Evolutionary conservation across 2,329 filamentous ascomycete genomes (phyloP), one percentile per base, ranked within the genome.

Genomic region (Acrocalymma vagum): DNA sequence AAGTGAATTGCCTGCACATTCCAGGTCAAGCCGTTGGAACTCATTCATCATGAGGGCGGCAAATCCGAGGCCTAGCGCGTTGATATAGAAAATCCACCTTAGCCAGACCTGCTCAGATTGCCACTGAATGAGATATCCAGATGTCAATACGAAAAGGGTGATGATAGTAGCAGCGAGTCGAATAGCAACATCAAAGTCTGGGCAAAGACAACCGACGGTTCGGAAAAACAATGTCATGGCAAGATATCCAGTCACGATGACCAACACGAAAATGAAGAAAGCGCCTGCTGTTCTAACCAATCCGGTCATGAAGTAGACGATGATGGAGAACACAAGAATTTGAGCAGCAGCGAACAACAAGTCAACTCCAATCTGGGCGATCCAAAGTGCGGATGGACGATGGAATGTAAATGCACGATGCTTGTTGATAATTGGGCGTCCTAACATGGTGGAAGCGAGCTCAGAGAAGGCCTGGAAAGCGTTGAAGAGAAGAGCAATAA

Each of bases 391-490:
- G 0, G 87, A 90, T 0, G 90, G 90, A 22, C 88, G 79, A 64
- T 94, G 87, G 62, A 95, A 93, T 0, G 89, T 87, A 55, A 90
- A 95, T 0, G 87, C 85, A 42, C 86, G 84, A 68, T 95, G 90
- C 65, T 94, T 95, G 65, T 91, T 90, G 45, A 95, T 80, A 24
- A 95, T 87, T 0, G 85, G 79, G 7, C 90, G 80, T 1, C 86
- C 88, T 11, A 85, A 72, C 87, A 94, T 93, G 2, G 86, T 87
- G 9, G 80, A 78, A 0, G 80, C 86, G 0, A 95, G 72, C 66
- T 95, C 90, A 0, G 86, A 82, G 62, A 94, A 92, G 16, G 90
- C 88, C 61, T 90, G 85, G 69, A 95, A 93, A n/a, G 87, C 87
- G 65, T 93, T 93, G 78, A 93, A 93, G 4, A 95, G 72, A 2